Percentiles rank a stretch among this genome's conserved stretches.
Evolutionary conservation across 2,329 filamentous ascomycete species (phyloP).

Genomic region (Trichoderma harzianum): DNA sequence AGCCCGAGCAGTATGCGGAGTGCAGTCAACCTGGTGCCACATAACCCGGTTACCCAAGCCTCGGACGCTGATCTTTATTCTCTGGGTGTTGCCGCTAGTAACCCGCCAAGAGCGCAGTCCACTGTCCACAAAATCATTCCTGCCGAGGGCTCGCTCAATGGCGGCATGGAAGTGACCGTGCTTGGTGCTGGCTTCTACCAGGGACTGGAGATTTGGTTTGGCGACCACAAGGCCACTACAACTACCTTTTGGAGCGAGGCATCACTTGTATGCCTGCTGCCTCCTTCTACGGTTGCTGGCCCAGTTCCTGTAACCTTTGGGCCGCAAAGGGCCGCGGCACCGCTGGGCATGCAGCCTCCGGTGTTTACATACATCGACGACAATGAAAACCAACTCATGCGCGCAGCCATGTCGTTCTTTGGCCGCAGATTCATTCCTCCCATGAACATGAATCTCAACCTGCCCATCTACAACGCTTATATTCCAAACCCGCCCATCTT

Average conservation of each 20-base stretch:
- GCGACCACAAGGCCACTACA: constrained; percentile 59
- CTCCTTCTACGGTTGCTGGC: constrained; percentile 65
- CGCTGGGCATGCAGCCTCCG: constrained; percentile 40
- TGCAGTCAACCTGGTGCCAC: constrained; percentile 40
- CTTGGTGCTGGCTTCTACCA: constrained; percentile 76
- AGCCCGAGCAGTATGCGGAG: constrained; percentile 60
- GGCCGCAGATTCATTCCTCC: constrained; percentile 42
- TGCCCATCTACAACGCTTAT: constrained; percentile 71
- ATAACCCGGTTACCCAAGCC: constrained; percentile 45
- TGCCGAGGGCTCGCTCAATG: constrained; percentile 73
- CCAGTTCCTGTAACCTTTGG: constrained; percentile 69
- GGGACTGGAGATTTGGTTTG: constrained; percentile 80
- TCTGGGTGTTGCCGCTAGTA: constrained; percentile 45
- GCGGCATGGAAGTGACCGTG: constrained; percentile 83
- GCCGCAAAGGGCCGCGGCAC: constrained; percentile 41
- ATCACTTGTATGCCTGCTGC: constrained; percentile 74
- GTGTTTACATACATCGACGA: constrained; percentile 74
- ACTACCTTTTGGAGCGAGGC: constrained; percentile 79
- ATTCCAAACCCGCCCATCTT: constrained; percentile 58
- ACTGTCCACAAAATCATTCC: constrained; percentile 83
- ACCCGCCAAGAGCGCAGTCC: constrained; percentile 45
- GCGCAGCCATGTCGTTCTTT: constrained; percentile 63
- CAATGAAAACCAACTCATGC: constrained; percentile 64
- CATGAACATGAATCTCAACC: constrained; percentile 19
- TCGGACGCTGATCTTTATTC: constrained; percentile 49